Evolutionary conservation across 306 rosid species (phyloP).

Genomic region (Luffa aegyptiaca): DNA sequence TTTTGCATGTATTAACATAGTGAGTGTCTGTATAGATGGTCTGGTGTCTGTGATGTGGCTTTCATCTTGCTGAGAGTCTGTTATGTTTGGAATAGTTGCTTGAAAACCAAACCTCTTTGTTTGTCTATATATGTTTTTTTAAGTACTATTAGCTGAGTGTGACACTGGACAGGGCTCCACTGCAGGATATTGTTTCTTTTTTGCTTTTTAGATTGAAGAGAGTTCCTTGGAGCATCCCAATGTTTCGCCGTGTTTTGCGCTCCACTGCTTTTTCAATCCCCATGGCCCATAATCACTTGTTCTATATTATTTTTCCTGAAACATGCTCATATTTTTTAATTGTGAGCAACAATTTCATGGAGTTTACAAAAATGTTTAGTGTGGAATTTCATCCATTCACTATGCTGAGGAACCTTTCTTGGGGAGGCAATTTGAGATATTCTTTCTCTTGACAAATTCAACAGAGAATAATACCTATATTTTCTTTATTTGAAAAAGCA

Average conservation of each 20-base stretch:
- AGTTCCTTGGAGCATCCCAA: not conserved
- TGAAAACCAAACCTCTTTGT: not conserved
- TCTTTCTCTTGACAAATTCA: not conserved
- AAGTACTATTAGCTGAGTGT: not conserved
- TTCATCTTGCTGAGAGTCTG: not conserved
- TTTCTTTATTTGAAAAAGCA: no score
- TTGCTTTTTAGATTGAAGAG: conserved; percentile 2
- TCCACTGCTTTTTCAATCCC: not conserved
- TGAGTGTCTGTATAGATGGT: conserved; percentile 6
- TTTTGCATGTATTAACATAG: not conserved
- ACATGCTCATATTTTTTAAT: not conserved
- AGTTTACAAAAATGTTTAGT: not conserved
- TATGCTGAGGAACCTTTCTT: not conserved
- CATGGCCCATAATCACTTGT: not conserved
- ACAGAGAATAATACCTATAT: no score
- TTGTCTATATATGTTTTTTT: conserved; percentile 2
- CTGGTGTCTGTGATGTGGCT: not conserved
- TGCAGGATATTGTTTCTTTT: not conserved
- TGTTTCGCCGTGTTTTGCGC: conserved; percentile 9
- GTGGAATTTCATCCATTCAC: not conserved
- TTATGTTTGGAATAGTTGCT: not conserved
- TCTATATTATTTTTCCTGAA: not conserved
- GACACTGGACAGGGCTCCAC: not conserved
- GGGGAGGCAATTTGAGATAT: not conserved
- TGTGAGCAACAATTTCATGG: not conserved